These are phyloP conservation scores for Sedum album DNA, from an alignment of 164 flowering plant species.

Conservation along the genomic window DNA sequence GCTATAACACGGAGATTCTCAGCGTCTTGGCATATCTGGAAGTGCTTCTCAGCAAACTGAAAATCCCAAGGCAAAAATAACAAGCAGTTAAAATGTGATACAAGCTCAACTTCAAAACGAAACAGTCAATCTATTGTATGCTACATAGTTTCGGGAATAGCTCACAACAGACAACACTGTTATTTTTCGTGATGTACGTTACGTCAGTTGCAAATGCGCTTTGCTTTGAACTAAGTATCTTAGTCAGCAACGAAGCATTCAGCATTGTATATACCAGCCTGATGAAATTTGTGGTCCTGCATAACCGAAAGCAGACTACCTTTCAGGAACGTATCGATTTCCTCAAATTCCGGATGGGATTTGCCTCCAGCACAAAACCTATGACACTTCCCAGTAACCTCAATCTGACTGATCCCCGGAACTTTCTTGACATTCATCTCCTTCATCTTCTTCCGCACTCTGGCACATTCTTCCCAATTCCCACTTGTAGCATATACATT, in stretches of 20 bases:
- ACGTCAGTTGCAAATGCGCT: not conserved
- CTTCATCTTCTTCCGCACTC: conserved; percentile 46
- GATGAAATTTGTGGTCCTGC: conserved; percentile 13
- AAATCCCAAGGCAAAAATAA: not conserved
- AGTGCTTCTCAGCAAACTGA: conserved; percentile 41
- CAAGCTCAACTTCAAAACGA: not conserved
- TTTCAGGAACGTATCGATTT: conserved; percentile 24
- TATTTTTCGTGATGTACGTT: not conserved
- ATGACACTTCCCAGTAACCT: conserved; percentile 33
- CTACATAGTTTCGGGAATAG: not conserved
- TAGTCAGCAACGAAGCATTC: not conserved
- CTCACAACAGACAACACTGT: not conserved
- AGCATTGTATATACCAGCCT: not conserved
- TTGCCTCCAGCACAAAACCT: conserved; percentile 40
- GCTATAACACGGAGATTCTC: too few species aligned
- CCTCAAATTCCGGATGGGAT: conserved; percentile 29
- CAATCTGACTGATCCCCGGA: conserved; percentile 48
- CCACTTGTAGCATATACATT: conserved; percentile 39
- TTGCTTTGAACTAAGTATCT: not conserved
- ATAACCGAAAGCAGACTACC: conserved; percentile 34
- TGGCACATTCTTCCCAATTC: conserved; percentile 45
- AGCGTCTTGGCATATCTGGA: too few species aligned
- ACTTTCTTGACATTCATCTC: conserved; percentile 42
- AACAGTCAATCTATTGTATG: not conserved
- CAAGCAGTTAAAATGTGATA: not conserved